Percentiles rank a stretch among this genome's conserved stretches.
Evolutionary conservation across 2,329 filamentous ascomycete genomes (phyloP).

Genomic region (Cytospora piceae): DNA sequence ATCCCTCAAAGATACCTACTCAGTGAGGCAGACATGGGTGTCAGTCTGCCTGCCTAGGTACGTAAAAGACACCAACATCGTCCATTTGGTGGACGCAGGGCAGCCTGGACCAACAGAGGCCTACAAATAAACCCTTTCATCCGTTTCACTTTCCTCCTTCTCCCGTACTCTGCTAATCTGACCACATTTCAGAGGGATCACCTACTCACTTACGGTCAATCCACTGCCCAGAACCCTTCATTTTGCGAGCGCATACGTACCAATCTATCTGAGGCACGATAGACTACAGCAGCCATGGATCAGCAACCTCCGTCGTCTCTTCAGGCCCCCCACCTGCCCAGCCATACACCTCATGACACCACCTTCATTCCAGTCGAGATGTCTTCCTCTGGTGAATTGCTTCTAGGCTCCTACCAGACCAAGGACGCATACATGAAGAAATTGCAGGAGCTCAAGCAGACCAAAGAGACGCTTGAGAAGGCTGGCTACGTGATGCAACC

Average conservation of each 20-base stretch:
- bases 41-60: not conserved
- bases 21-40: too few species aligned
- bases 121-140: not conserved
- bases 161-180: not conserved
- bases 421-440: conserved; percentile 16
- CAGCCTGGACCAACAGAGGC: not conserved
- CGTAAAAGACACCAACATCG: not conserved
- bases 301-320: not conserved
- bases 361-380: conserved; percentile 9
- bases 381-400: conserved; percentile 11
- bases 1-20: not conserved
- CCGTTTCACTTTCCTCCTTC: not conserved
- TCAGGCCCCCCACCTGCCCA: not conserved
- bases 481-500: conserved; percentile 16
- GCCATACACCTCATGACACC: not conserved
- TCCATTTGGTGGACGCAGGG: not conserved
- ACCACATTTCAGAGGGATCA: not conserved
- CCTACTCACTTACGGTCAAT: not conserved
- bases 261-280: not conserved
- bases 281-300: conserved; percentile 2
- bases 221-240: not conserved
- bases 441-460: conserved; percentile 5
- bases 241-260: not conserved
- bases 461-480: conserved; percentile 10
- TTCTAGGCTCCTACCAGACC: conserved; percentile 5